Conservation (phyloP, 805 yeast species). For the Ogataea salicorniae region DNA sequence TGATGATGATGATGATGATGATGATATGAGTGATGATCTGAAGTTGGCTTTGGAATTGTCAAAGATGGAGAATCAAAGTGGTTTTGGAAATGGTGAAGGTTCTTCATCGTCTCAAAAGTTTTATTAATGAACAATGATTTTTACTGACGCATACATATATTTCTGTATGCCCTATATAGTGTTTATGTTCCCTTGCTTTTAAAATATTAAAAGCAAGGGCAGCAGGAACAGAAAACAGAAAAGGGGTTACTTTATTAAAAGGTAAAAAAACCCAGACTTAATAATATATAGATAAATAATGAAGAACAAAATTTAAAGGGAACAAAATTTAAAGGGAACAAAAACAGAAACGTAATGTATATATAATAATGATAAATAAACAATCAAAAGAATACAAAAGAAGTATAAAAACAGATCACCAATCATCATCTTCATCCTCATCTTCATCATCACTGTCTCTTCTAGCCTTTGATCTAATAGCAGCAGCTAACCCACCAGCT, state of each 20-base stretch:
- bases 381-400: too few relatives aligned
- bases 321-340: too few relatives aligned
- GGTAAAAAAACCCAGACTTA: too few relatives aligned
- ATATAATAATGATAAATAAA: too few relatives aligned
- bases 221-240: too few relatives aligned
- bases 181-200: too few relatives aligned
- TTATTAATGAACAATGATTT: background rate
- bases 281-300: too few relatives aligned
- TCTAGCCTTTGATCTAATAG: constrained; percentile 70
- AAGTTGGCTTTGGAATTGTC: constrained; percentile 14
- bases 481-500: constrained; percentile 59
- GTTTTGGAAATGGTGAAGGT: background rate
- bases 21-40: constrained; percentile 9
- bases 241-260: too few relatives aligned
- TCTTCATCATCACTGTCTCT: constrained; percentile 70
- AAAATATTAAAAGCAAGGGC: too few relatives aligned
- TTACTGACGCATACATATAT: background rate
- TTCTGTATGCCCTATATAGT: too few relatives aligned
- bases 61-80: constrained; percentile 2
- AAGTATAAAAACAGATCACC: background rate
- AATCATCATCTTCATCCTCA: constrained; percentile 59
- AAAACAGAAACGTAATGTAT: too few relatives aligned
- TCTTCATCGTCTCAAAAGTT: background rate
- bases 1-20: background rate
- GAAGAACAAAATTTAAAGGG: too few relatives aligned